A percentile compares a stretch with the other conserved stretches of the same genome.
Conservation (phyloP, 805 yeast genomes). For the Wickerhamiella australiensis region DNA sequence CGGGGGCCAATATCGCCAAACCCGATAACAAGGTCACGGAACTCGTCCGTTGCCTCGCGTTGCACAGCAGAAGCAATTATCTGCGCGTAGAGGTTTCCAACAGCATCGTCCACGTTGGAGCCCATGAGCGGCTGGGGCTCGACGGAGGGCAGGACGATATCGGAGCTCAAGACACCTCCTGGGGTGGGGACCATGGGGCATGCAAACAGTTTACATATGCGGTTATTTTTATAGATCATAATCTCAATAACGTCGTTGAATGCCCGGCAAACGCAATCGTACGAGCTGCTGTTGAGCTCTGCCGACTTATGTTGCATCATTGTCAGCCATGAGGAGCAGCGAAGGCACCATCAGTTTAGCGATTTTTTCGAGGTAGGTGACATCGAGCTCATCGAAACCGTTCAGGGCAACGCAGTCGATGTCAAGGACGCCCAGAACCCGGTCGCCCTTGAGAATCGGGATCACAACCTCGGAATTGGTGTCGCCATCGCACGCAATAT, state of each 20-base stretch:
- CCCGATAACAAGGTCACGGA: conserved; percentile 26
- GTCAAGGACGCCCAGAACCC: conserved; percentile 66
- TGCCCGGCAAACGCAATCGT: conserved; percentile 25
- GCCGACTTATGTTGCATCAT: conserved; percentile 11
- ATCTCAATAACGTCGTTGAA: conserved; percentile 26
- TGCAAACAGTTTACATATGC: conserved; percentile 22
- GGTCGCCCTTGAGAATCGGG: conserved; percentile 44
- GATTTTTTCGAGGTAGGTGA: conserved; percentile 45
- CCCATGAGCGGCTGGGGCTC: conserved; percentile 21
- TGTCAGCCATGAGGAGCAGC: neutral
- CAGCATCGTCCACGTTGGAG: conserved; percentile 19
- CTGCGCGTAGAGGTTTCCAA: conserved; percentile 25
- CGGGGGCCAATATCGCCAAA: conserved; percentile 25
- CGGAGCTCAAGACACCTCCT: conserved; percentile 12
- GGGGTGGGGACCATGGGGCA: conserved; percentile 21
- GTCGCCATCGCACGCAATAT: conserved; percentile 94
- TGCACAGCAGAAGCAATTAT: conserved; percentile 26
- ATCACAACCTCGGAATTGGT: conserved; percentile 90
- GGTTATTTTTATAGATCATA: conserved; percentile 25
- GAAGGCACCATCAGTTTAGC: conserved; percentile 38
- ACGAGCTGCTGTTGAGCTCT: conserved; percentile 17
- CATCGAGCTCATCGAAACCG: conserved; percentile 62
- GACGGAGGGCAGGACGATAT: conserved; percentile 18
- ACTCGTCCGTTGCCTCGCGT: conserved; percentile 26
- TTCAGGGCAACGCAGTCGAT: conserved; percentile 56